Conservation (phyloP, 2,329 filamentous ascomycete genomes). For the Microcyclospora pomicola region DNA sequence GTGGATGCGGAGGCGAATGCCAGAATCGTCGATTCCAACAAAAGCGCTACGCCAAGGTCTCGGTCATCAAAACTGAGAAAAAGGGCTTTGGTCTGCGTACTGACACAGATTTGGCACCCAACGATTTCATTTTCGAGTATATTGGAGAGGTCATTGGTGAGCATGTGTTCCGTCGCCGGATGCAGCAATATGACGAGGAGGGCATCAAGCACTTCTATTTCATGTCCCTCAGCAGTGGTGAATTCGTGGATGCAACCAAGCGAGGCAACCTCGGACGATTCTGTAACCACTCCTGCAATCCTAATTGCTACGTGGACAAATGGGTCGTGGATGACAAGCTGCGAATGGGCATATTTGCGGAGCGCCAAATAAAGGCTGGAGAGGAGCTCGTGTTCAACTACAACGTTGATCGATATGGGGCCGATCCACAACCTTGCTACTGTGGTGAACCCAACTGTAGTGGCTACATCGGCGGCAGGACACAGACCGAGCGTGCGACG, state of each 20-base stretch:
- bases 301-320: conserved; percentile 98
- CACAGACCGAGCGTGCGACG: conserved; percentile 87
- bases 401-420: conserved; percentile 95
- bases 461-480: conserved; percentile 93
- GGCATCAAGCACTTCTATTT: conserved; percentile 99
- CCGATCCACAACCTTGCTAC: conserved; percentile 92
- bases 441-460: conserved; percentile 90
- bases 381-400: conserved; percentile 99
- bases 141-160: conserved; percentile 98
- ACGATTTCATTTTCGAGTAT: conserved; percentile 96
- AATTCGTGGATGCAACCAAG: conserved; percentile 95
- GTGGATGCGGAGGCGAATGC: conserved; percentile 75
- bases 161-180: conserved; percentile 72
- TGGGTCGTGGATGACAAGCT: conserved; percentile 97
- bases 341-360: conserved; percentile 96
- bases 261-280: conserved; percentile 93
- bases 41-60: conserved; percentile 77
- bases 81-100: conserved; percentile 89
- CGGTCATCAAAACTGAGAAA: conserved; percentile 95
- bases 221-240: conserved; percentile 92
- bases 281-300: conserved; percentile 98
- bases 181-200: conserved; percentile 86
- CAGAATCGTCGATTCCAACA: conserved; percentile 92
- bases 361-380: conserved; percentile 68
- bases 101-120: conserved; percentile 58